Conservation (phyloP, 805 yeast species). For the Nakazawaea anatomiae region DNA sequence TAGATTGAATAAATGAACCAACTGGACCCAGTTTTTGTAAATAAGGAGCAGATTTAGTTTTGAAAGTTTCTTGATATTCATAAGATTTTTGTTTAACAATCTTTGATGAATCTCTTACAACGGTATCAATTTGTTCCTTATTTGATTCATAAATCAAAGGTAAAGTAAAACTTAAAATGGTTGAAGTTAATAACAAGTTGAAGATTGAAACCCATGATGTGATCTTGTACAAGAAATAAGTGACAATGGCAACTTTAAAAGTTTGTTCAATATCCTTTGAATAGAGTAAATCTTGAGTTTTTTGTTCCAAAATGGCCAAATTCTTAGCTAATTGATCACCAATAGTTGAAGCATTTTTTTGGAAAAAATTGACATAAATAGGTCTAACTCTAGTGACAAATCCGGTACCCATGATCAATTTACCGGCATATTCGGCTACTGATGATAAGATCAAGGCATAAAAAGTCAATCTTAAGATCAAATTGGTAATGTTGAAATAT, state of each 20-base stretch:
- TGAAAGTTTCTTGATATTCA: constrained; percentile 32
- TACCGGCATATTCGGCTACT: constrained; percentile 71
- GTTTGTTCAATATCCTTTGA: constrained; percentile 71
- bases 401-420: constrained; percentile 70
- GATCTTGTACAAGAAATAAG: constrained; percentile 63
- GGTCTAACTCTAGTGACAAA: constrained; percentile 75
- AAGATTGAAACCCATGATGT: constrained; percentile 74
- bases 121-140: constrained; percentile 72
- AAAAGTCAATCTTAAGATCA: constrained; percentile 55
- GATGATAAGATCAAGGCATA: constrained; percentile 57
- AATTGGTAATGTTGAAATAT: constrained; percentile 54
- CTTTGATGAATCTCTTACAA: constrained; percentile 39
- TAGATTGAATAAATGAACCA: constrained; percentile 49
- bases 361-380: constrained; percentile 28
- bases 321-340: constrained; percentile 29
- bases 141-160: constrained; percentile 72
- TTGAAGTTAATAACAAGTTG: constrained; percentile 52
- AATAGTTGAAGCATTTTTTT: constrained; percentile 21
- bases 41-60: constrained; percentile 48
- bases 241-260: constrained; percentile 60
- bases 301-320: constrained; percentile 46
- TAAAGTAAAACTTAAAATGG: constrained; percentile 60
- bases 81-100: constrained; percentile 46
- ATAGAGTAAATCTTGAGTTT: constrained; percentile 51
- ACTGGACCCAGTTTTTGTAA: constrained; percentile 61